Base-by-base conservation (phyloP, 176 grass and related monocot species). In the Typha latifolia region DNA sequence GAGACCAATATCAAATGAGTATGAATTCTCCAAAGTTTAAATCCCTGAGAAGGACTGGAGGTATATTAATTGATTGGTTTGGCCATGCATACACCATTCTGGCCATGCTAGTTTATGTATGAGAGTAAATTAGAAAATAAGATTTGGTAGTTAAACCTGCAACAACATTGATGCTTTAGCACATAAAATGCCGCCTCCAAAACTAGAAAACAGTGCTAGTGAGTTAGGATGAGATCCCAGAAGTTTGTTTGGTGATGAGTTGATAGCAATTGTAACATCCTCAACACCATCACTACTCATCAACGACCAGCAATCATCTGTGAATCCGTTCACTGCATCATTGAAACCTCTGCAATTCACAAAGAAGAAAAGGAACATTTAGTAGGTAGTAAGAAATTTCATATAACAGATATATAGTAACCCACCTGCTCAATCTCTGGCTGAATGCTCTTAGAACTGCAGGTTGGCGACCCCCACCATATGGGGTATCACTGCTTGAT, bases 121-220 rank as follows among this genome's bases (percentile, higher is more conserved):
- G 20, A 59, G 20, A 59, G n/a, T 59, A 21, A 21, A 59, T 19
- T 2, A 7, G 3, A 24, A 2, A 2, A 32, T 6, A 19, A 59
- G 53, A 6, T 59, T 59, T 22, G 11, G 16, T 2, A 59, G 53
- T 59, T 6, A 52, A 57, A 94, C 95, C 95, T 99, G 84, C 66
- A 99, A 72, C 12, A 99, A 71, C 95, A 99, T 99, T 64, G 95
- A 99, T 48, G 95, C 86, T 82, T 99, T 99, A 32, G 89, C 95
- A 32, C 95, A 99, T 78, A 99, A 67, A 61, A 99, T 85, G 63
- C 84, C 79, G 1, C 86, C 81, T 5, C 86, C 61, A 66, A 77
- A 62, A 49, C 82, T 81, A 64, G 89, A 87, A 15, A 99, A 82
- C 1, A 81, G 72, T 12, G 86, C 75, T 9, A 84, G 81, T 16